Base-by-base conservation (phyloP, 2,329 filamentous ascomycete genomes). In the Epichloe gansuensis region DNA sequence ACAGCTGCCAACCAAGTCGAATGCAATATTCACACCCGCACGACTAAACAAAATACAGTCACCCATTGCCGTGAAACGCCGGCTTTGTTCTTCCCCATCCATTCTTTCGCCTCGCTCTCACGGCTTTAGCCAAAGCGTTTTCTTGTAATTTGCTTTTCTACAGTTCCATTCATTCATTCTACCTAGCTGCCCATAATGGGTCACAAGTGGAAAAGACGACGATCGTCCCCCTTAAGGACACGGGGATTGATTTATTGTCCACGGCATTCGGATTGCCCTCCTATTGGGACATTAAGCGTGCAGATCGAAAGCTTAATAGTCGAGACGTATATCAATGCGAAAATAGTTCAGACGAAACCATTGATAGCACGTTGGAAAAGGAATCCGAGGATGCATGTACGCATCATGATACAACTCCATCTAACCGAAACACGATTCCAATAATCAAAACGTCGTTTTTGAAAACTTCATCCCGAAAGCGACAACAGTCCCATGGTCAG, bases 231-330 rank as follows among this genome's bases (percentile, higher is more conserved):
- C 28, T 46, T 35, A 11, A 3, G 15, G 44, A 54, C n/a, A 55
- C 55, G 25, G 55, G 58, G n/a, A 44, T 65, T 28, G 63, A 65
- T 50, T 55, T 65, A 6, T 52, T 65, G 28, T 58, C 60, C 9
- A 61, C 62, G 3, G 54, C 58, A 4, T 65, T 65, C 52, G 62
- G 62, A 5, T 47, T 63, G 9, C 62, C 63, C 2, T 60, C 60
- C 31, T 53, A 52, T 23, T 55, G 55, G 7, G 51, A 57, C 13
- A 37, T 55, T 34, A 41, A 54, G 42, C 50, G 52, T 13, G 41
- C 25, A 13, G 49, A 50, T 25, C 53, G 51, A 37, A 57, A 50
- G 9, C 31, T 46, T 45, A 44, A 46, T 11, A 25, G 9, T 12
- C 13, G 21, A 13, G 31, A 4, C 13, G 23, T 38, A 7, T 28